A percentile compares a stretch with the other conserved stretches of the same genome.
Evolutionary conservation across 1,139 yeast genomes (phyloP).

Genomic region (Pichia cactophila): DNA sequence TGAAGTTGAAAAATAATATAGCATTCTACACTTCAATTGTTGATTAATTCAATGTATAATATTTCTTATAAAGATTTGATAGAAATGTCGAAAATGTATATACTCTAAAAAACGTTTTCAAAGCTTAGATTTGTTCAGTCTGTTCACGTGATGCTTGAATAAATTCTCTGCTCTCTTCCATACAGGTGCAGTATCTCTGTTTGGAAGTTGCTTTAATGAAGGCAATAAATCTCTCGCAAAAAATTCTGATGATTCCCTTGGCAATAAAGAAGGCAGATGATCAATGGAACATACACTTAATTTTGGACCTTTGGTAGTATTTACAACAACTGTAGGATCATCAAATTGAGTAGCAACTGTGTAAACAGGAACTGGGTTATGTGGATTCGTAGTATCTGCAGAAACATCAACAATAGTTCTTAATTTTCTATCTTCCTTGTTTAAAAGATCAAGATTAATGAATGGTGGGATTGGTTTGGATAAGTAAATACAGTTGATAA

Average conservation of each 20-base stretch:
- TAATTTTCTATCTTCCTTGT: slow-evolving; percentile 58
- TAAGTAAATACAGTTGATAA: slow-evolving; percentile 90
- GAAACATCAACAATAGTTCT: slow-evolving; percentile 94
- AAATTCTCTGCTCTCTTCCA: slow-evolving; percentile 85
- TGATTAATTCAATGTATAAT: background rate
- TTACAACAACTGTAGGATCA: slow-evolving; percentile 82
- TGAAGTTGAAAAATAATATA: slow-evolving; percentile 40
- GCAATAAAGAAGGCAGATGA: slow-evolving; percentile 89
- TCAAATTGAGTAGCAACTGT: slow-evolving; percentile 81
- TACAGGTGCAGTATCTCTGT: slow-evolving; percentile 75
- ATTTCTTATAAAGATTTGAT: background rate
- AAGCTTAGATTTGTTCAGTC: slow-evolving; percentile 34
- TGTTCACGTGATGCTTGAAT: slow-evolving; percentile 74
- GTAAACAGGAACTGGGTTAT: slow-evolving; percentile 94
- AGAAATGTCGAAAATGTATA: background rate
- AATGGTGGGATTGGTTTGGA: slow-evolving; percentile 93
- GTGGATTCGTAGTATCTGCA: slow-evolving; percentile 97
- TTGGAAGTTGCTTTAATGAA: slow-evolving; percentile 72
- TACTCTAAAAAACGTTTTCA: background rate
- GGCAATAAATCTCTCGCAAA: slow-evolving; percentile 84
- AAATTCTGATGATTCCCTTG: slow-evolving; percentile 94
- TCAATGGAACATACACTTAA: slow-evolving; percentile 93
- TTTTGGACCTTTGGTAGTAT: slow-evolving; percentile 72
- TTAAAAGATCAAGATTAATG: slow-evolving; percentile 60
- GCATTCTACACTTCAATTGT: background rate